Conservation (phyloP, 805 yeast species). For the Candida vaughaniae region DNA sequence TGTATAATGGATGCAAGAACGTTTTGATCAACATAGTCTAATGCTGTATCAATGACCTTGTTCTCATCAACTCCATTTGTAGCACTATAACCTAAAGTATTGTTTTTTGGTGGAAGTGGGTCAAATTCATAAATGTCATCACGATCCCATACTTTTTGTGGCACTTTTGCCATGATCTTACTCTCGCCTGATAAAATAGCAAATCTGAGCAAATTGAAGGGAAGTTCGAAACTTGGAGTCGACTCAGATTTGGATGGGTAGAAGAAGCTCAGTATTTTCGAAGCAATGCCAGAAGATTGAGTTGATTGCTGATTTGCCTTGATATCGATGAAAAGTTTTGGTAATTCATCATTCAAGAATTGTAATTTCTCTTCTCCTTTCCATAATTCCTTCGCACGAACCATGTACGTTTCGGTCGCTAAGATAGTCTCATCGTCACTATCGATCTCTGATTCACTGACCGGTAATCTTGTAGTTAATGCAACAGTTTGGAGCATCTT, state of each 20-base stretch:
- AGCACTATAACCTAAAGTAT: slow-evolving; percentile 35
- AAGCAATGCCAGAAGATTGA: slow-evolving; percentile 8
- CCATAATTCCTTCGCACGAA: slow-evolving; percentile 58
- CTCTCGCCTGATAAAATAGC: slow-evolving; percentile 71
- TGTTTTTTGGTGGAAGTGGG: slow-evolving; percentile 58
- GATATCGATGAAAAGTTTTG: slow-evolving; percentile 17
- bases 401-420: slow-evolving; percentile 56
- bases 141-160: slow-evolving; percentile 57
- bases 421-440: slow-evolving; percentile 35
- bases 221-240: slow-evolving; percentile 34
- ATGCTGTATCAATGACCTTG: slow-evolving; percentile 29
- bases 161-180: slow-evolving; percentile 67
- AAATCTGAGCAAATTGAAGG: slow-evolving; percentile 63
- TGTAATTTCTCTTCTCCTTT: slow-evolving; percentile 44
- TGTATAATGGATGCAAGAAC: slow-evolving; percentile 44
- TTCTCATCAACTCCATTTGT: slow-evolving; percentile 24
- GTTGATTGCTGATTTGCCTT: background rate
- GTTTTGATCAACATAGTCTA: slow-evolving; percentile 47
- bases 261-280: slow-evolving; percentile 16
- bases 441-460: slow-evolving; percentile 21
- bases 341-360: slow-evolving; percentile 48
- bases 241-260: slow-evolving; percentile 6
- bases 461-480: slow-evolving; percentile 16
- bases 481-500: slow-evolving; percentile 51
- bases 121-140: slow-evolving; percentile 70